Evolutionary conservation across 306 rosid species (phyloP).

Genomic region (Fragaria iinumae): DNA sequence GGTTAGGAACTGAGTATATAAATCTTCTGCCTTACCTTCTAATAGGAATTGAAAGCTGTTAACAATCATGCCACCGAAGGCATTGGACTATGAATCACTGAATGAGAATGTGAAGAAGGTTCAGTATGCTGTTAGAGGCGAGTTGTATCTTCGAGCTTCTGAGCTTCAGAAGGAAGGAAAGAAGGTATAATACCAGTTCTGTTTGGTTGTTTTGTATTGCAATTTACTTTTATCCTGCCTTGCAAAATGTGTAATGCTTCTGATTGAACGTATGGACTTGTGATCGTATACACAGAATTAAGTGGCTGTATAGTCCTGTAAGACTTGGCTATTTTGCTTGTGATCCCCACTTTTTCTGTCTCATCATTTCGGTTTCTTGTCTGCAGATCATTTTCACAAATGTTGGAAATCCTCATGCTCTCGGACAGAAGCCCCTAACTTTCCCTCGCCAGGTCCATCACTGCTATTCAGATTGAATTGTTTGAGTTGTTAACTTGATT

Average conservation of each 20-base stretch:
- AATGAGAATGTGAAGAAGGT: conserved; percentile 90
- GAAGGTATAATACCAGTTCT: conserved; percentile 51
- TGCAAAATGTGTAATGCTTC: conserved; percentile 15
- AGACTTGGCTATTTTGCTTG: not conserved
- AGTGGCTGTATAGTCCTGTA: conserved; percentile 1
- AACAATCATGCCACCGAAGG: conserved; percentile 79
- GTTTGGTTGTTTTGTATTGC: conserved; percentile 5
- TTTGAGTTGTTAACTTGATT: not conserved
- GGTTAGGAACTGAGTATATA: conserved; percentile 34
- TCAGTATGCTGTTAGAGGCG: conserved; percentile 98
- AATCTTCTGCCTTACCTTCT: conserved; percentile 23
- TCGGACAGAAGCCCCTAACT: conserved; percentile 94
- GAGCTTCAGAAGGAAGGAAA: conserved; percentile 97
- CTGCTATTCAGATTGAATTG: conserved; percentile 16
- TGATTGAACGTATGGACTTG: not conserved
- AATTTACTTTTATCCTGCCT: conserved; percentile 8
- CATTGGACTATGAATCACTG: conserved; percentile 63
- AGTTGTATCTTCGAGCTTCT: conserved; percentile 88
- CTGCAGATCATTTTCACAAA: conserved; percentile 93
- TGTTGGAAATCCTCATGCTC: conserved; percentile 98
- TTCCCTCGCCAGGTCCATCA: conserved; percentile 93
- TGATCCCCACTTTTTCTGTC: not conserved
- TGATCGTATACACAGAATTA: not conserved
- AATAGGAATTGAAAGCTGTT: conserved; percentile 22
- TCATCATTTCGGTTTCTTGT: conserved; percentile 22